Base-by-base conservation (phyloP, 192 early-diverging fungal species). In the Gaertneriomyces sp. region DNA sequence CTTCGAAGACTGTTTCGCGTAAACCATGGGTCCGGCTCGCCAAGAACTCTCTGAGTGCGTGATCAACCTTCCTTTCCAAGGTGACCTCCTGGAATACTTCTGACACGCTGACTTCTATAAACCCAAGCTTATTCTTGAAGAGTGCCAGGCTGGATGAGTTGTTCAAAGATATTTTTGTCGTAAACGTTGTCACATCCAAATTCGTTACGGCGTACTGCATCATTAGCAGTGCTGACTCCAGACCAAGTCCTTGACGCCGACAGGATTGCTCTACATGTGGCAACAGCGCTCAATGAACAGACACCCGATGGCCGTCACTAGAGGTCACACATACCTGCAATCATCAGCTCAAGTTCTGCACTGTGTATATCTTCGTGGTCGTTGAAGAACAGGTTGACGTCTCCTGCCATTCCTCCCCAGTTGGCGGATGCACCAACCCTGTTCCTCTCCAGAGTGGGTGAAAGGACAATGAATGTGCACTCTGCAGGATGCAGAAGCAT, bases 261-360 rank as follows among this genome's bases (percentile, higher is more conserved):
- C 74, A 81, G 5, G 45, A 64, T 52, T 46, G 45, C 39, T 70
- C 75, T 60, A 41, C 7, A 52, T 3, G 5, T 0, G 51, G 47
- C 12, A 54, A 33, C 25, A 16, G 20, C 60, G 39, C 16, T 38
- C 41, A 50, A 57, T 61, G 14, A 73, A n/a, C 14, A 39, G 14
- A 66, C n/a, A 20, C 45, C 42, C 12, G 14, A 52, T 51, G 7
- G 0, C 17, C 6, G 12, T 9, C 16, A n/a, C 16, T 20, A 10
- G 0, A n/a, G 17, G 55, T 40, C 25, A 17, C 25, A 70, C 75
- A 69, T 82, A 79, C 81, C 93, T 44, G 95, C 95, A 72, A 98
- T 87, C 95, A 98, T 98, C 19, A 94, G 85, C 58, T 96, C 94
- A 53, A 98, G 86, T 73, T 98, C 95, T 16, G 88, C 90, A 49